Conservation (phyloP, 1,139 yeast genomes). For the Eremothecium gossypii region DNA sequence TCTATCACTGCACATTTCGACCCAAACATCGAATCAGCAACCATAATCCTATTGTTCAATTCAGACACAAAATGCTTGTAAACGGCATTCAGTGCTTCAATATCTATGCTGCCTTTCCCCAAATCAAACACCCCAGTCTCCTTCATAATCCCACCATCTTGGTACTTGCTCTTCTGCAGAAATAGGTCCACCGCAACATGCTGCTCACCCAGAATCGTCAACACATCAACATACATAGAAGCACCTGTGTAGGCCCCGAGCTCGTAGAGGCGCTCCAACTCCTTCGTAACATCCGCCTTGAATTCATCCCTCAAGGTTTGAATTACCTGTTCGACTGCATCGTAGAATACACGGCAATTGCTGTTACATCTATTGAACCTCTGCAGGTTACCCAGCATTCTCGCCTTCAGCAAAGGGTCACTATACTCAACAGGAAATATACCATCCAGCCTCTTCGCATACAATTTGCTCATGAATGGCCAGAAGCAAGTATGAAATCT, state of each 20-base stretch:
- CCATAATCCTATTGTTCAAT: conserved; percentile 23
- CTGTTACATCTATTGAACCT: conserved; percentile 17
- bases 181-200: conserved; percentile 40
- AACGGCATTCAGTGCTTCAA: conserved; percentile 19
- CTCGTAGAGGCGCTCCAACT: conserved; percentile 55
- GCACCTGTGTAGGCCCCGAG: conserved; percentile 38
- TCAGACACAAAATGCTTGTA: conserved; percentile 11
- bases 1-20: conserved; percentile 31
- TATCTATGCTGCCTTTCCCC: conserved; percentile 24
- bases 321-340: conserved; percentile 16
- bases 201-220: conserved; percentile 34
- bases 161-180: conserved; percentile 38
- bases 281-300: conserved; percentile 62
- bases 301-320: conserved; percentile 45
- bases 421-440: conserved; percentile 21
- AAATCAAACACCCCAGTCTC: conserved; percentile 21
- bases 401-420: conserved; percentile 25
- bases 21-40: conserved; percentile 30
- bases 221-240: conserved; percentile 32
- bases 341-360: conserved; percentile 15
- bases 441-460: conserved; percentile 16
- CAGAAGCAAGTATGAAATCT: conserved; percentile 15
- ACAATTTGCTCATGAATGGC: conserved; percentile 18
- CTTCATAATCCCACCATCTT: conserved; percentile 29
- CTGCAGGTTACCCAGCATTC: conserved; percentile 17